Evolutionary conservation across 2,329 filamentous ascomycete genomes (phyloP).

Genomic region (Grosmannia clavigera): DNA sequence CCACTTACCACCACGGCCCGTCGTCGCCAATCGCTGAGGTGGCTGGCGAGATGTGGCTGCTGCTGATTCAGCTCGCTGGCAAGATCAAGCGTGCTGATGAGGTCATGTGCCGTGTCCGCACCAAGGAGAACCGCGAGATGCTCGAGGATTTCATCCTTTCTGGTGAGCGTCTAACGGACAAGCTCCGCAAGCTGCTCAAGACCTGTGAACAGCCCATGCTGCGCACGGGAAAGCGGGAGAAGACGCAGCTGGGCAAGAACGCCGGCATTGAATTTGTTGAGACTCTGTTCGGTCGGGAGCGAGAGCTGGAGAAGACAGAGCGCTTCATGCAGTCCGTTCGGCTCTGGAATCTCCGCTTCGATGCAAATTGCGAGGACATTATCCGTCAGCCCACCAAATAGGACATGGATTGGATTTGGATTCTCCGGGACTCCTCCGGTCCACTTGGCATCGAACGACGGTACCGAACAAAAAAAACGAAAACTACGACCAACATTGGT

Average conservation of each 20-base stretch:
- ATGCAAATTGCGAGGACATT: conserved; percentile 90
- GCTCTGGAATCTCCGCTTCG: conserved; percentile 86
- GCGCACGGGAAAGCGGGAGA: conserved; percentile 66
- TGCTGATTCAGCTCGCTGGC: conserved; percentile 84
- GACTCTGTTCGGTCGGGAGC: conserved; percentile 84
- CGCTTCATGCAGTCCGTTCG: conserved; percentile 82
- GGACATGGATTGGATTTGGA: background rate
- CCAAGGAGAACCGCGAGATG: conserved; percentile 61
- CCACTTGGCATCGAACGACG: background rate
- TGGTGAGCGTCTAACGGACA: conserved; percentile 75
- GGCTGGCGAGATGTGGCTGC: conserved; percentile 88
- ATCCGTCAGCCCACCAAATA: conserved; percentile 49
- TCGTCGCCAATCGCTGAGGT: conserved; percentile 77
- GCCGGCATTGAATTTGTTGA: conserved; percentile 93
- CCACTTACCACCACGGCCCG: conserved; percentile 76
- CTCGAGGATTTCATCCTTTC: conserved; percentile 84
- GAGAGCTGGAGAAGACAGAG: conserved; percentile 81
- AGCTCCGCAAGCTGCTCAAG: conserved; percentile 78
- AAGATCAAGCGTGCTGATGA: conserved; percentile 90
- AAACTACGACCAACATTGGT: background rate
- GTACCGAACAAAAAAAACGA: background rate
- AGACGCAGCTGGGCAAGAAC: conserved; percentile 72
- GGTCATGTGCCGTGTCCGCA: conserved; percentile 58
- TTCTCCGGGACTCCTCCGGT: background rate
- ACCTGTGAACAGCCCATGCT: conserved; percentile 92